Evolutionary conservation across 345 rosid species (phyloP), one percentile per base, ranked within the genome.

Genomic region (Populus tremula): DNA sequence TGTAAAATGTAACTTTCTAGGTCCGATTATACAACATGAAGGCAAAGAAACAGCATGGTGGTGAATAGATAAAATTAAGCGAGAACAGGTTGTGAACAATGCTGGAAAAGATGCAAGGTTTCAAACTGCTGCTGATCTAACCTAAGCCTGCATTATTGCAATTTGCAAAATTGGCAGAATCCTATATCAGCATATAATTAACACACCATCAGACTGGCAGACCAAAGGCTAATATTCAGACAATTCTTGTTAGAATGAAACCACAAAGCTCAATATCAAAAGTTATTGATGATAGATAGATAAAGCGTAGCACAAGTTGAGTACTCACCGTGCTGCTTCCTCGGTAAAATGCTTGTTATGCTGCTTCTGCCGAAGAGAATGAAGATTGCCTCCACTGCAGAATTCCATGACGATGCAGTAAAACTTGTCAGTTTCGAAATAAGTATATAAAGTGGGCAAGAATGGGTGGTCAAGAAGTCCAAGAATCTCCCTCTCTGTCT

Each of bases 351-450:
- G 65, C 50, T 78, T 83, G 45, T 69, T 62, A 4, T 83, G 81
- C 72, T 83, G 86, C 72, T 79, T 68, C 54, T 83, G 86, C 45
- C 86, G 79, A 69, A 83, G 80, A 50, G 83, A 80, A 69, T 83
- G 83, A 65, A 83, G 80, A 69, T 83, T 82, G 8, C 86, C 86
- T 36, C 86, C 86, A 20, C 81, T 78, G 53, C 86, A 83, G 59
- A 79, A 83, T 64, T 83, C 86, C 86, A 83, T 83, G 59, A 83
- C 86, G 36, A 83, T 59, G 74, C 86, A 83, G 17, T 75, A 79
- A 54, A 79, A 83, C 50, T 74, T 83, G 36, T 83, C 86, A 36
- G 86, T 83, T 71, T 83, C 86, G 65, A 83, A 83, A 80, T 83
- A 82, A 31, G 81, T 66, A 35, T 83, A 83, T 29, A 83, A 71